phyloP scores from a whole-genome alignment of 2,329 filamentous ascomycete genomes.

The Neopestalotiopsis sp. region DNA sequence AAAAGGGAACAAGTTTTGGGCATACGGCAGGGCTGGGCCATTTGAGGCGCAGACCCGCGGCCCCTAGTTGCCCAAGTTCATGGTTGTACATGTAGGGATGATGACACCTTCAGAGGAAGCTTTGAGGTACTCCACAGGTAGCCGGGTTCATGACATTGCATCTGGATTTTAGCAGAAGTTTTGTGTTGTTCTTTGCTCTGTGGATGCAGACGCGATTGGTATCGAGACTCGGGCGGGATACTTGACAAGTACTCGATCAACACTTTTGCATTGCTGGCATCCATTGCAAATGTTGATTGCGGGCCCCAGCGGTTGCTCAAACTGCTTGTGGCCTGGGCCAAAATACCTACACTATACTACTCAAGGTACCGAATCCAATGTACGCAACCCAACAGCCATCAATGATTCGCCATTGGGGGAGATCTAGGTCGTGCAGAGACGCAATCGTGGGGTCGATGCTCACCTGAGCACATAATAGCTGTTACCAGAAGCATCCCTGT shows the following conservation, averaged over 20 bases:
- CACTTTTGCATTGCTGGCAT: not conserved
- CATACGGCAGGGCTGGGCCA: slow-evolving; percentile 11
- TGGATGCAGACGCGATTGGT: not conserved
- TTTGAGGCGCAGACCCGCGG: slow-evolving; percentile 13
- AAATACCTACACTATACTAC: not conserved
- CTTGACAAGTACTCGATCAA: slow-evolving; percentile 4
- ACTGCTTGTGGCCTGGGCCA: too few relatives aligned
- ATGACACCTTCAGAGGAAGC: slow-evolving; percentile 13
- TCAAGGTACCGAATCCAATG: not conserved
- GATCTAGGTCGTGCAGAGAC: not conserved
- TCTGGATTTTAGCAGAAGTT: not conserved
- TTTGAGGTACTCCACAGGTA: slow-evolving; percentile 13
- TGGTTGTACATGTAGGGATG: not conserved
- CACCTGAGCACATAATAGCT: slow-evolving; percentile 16
- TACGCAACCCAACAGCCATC: too few relatives aligned
- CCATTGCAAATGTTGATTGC: not conserved
- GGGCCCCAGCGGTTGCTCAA: not conserved
- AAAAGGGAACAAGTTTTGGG: not conserved
- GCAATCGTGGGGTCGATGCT: slow-evolving; percentile 18
- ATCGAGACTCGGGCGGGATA: slow-evolving; percentile 8
- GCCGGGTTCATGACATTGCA: not conserved
- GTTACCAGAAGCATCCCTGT: slow-evolving; percentile 18
- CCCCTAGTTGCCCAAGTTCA: not conserved
- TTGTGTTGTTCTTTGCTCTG: not conserved
- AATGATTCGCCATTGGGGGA: not conserved